Base-by-base conservation (phyloP, 2,329 filamentous ascomycete genomes). In the Colletotrichum acutatum region DNA sequence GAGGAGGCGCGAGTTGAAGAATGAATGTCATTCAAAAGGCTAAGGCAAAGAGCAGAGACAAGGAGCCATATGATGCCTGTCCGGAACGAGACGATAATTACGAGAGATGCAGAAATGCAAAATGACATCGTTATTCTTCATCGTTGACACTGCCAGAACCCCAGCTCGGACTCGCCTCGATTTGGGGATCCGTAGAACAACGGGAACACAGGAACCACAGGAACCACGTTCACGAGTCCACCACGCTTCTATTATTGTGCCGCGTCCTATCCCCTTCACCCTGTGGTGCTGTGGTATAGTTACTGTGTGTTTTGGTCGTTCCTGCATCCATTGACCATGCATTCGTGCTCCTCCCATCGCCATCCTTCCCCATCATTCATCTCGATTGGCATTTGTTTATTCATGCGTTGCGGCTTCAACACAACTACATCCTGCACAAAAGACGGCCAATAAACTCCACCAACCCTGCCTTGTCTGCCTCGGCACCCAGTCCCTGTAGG, bases 311-410 rank as follows among this genome's bases (percentile, higher is more conserved):
- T 42, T 14, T 42, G 37, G 42, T 49, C n/a, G 3, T 8, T 60
- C n/a, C n/a, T 60, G n/a, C n/a, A 28, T 32, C 46, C 37, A 46
- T 32, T 32, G 16, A 46, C 42, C 60, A 26, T 63, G 19, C 37
- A 49, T 28, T 53, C 60, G 28, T 53, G 56, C 30, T 32, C 46
- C 26, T 32, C 34, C 56, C 34, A n/a, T 24, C 56, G 56, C 58
- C 58, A 28, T 64, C 22, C 24, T 30, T 63, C 58, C 53, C 52
- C 63, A 46, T 66, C 32, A 19, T 42, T 72, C 66, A 72, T 72
- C 66, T 72, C 66, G 37, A 72, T 69, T 60, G 66, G 59, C 52
- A 72, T 72, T 69, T 72, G 70, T 72, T 72, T 70, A 70, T 72
- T 72, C 66, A 72, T 72, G 70, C 70, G 70, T 64, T 24, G 34